Percentiles rank a stretch among this genome's conserved stretches.
These are phyloP conservation scores for Coemansia sp. DNA, from an alignment of 192 early-diverging fungal genomes.

Conservation along the genomic window DNA sequence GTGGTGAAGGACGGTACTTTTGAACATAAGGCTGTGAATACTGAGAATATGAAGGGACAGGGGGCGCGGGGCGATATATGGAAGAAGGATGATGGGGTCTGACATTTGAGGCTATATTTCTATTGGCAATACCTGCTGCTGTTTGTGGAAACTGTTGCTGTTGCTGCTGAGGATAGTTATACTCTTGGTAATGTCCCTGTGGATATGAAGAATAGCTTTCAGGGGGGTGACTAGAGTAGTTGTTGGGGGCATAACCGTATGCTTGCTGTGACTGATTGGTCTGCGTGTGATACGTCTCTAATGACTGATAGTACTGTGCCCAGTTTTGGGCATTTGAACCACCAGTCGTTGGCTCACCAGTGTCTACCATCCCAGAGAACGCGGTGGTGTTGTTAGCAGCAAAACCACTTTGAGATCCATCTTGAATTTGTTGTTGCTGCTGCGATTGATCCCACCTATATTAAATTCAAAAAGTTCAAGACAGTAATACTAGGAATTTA, in stretches of 20 bases:
- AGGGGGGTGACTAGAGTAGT: neutral
- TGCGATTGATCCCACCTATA: constrained; percentile 50
- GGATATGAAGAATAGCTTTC: constrained; percentile 8
- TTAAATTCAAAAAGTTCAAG: neutral
- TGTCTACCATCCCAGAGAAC: neutral
- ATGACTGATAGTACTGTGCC: constrained; percentile 48
- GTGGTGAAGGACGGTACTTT: neutral
- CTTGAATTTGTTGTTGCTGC: neutral
- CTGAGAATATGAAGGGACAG: neutral
- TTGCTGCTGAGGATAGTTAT: constrained; percentile 7
- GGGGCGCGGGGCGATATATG: neutral
- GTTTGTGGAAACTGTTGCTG: constrained; percentile 3
- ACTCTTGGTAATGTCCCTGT: constrained; percentile 11
- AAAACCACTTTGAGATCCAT: neutral
- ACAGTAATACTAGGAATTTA: neutral
- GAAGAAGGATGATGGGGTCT: neutral
- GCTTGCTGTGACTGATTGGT: constrained; percentile 12
- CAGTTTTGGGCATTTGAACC: constrained; percentile 32
- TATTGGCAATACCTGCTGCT: neutral
- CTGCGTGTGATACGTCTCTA: constrained; percentile 44
- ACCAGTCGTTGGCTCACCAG: neutral
- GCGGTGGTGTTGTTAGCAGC: neutral
- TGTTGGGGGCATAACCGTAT: neutral
- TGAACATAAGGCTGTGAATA: neutral
- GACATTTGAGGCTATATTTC: neutral